A percentile compares a stretch with the other conserved stretches of the same genome.
Conservation (phyloP, 2,329 filamentous ascomycete species). For the Beauveria scarabaeidicola region DNA sequence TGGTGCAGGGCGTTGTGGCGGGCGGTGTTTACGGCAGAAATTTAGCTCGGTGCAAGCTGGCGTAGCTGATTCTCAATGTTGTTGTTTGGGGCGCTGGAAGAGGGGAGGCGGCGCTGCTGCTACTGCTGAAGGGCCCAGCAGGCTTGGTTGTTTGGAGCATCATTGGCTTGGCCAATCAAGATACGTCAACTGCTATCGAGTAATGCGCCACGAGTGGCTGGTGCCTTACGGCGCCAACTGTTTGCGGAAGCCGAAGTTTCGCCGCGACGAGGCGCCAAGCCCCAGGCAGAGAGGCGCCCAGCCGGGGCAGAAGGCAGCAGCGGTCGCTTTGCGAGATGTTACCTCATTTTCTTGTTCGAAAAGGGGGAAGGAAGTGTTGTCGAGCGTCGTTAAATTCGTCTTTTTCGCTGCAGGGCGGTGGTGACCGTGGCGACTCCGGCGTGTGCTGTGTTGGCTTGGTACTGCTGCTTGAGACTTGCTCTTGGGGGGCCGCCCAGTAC, state of each 20-base stretch:
- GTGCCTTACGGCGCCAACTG: conserved; percentile 2
- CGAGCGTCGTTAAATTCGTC: neutral
- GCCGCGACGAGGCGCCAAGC: neutral
- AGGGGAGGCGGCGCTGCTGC: neutral
- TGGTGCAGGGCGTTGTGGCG: conserved; percentile 7
- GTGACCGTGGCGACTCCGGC: neutral
- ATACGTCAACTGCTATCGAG: neutral
- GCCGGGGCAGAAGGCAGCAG: neutral
- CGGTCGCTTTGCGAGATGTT: neutral
- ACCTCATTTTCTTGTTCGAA: neutral
- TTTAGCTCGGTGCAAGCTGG: conserved; percentile 9
- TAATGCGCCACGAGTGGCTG: conserved; percentile 10
- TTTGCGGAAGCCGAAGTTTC: conserved; percentile 9
- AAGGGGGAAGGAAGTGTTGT: neutral
- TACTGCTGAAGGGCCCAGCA: neutral
- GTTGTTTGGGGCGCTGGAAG: conserved; percentile 7
- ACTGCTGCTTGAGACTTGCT: neutral
- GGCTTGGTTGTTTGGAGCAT: neutral
- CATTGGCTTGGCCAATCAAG: neutral
- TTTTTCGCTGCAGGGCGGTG: neutral
- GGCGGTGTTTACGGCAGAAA: conserved; percentile 14
- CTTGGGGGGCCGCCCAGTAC: neutral
- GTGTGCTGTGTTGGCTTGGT: neutral
- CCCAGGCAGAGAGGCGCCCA: neutral
- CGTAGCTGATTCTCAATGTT: conserved; percentile 10